phyloP scores from a whole-genome alignment of 2,329 filamentous ascomycete genomes.

The Hypoxylon sp. region DNA sequence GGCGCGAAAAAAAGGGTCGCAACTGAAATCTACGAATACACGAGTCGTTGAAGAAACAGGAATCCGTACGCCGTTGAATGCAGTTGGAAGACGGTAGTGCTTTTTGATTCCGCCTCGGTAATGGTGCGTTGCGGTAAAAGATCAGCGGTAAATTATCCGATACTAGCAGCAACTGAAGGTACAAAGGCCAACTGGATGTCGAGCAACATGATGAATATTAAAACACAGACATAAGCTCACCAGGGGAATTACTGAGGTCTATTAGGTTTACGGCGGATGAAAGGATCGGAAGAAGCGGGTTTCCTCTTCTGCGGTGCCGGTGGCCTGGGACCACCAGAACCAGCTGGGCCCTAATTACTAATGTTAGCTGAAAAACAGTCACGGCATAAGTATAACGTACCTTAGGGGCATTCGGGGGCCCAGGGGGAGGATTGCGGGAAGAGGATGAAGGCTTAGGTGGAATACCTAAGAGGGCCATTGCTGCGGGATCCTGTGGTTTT shows the following conservation, averaged over 20 bases:
- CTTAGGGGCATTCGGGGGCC: constrained; percentile 44
- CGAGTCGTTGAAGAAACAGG: background rate
- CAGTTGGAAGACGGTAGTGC: constrained; percentile 3
- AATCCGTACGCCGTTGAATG: constrained; percentile 32
- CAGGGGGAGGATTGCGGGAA: constrained; percentile 30
- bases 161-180: background rate
- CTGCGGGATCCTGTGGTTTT: constrained; percentile 51
- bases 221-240: background rate
- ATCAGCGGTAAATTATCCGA: background rate
- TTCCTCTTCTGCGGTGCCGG: constrained; percentile 36
- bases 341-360: constrained; percentile 44
- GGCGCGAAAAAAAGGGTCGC: too few relatives aligned
- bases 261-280: constrained; percentile 51
- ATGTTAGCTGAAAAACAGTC: constrained; percentile 35
- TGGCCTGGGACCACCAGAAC: constrained; percentile 39
- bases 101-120: constrained; percentile 5
- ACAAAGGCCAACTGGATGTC: background rate
- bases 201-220: background rate
- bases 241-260: constrained; percentile 39
- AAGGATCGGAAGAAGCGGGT: constrained; percentile 46
- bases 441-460: constrained; percentile 31
- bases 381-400: constrained; percentile 37
- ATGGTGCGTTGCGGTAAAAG: background rate
- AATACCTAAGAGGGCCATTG: constrained; percentile 52
- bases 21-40: constrained; percentile 8